These are phyloP conservation scores for Penicillium sp. DNA, from an alignment of 2,329 filamentous ascomycete species.

Conservation along the genomic window DNA sequence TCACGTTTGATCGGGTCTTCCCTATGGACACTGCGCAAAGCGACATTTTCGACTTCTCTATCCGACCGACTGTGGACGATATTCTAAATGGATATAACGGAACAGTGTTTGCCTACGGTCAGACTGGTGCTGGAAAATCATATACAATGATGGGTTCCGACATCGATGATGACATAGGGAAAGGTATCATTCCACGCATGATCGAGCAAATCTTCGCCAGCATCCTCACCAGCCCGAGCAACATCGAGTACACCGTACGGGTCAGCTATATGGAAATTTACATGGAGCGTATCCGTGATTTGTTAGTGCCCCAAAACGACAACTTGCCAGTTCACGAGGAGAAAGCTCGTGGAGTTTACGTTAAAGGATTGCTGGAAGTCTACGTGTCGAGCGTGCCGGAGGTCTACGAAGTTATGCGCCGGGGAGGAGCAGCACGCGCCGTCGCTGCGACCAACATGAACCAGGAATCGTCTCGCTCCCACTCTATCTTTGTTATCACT, in stretches of 20 bases:
- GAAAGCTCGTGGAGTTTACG: slow-evolving; percentile 92
- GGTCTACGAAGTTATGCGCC: slow-evolving; percentile 94
- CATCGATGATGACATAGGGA: slow-evolving; percentile 83
- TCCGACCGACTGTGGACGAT: slow-evolving; percentile 91
- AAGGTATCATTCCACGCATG: slow-evolving; percentile 95
- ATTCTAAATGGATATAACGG: slow-evolving; percentile 99
- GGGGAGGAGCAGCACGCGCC: slow-evolving; percentile 84
- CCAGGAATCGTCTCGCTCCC: slow-evolving; percentile 93
- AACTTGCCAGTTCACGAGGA: slow-evolving; percentile 98
- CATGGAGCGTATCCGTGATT: slow-evolving; percentile 96
- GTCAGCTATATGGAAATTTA: slow-evolving; percentile 99
- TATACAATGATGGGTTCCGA: slow-evolving; percentile 98
- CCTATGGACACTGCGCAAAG: slow-evolving; percentile 86
- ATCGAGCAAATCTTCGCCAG: slow-evolving; percentile 96
- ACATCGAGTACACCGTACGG: slow-evolving; percentile 97
- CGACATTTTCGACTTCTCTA: slow-evolving; percentile 98
- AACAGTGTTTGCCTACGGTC: slow-evolving; percentile 96
- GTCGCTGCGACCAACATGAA: slow-evolving; percentile 99
- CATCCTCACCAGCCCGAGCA: slow-evolving; percentile 85
- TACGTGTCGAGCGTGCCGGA: slow-evolving; percentile 95
- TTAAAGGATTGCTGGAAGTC: slow-evolving; percentile 90
- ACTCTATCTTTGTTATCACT: slow-evolving; percentile 97
- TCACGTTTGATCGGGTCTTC: slow-evolving; percentile 98
- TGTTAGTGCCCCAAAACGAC: slow-evolving; percentile 88
- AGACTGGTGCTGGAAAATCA: slow-evolving; percentile 97